Conservation (phyloP, 352 stramenopile species). For the Phytophthora europaea region DNA sequence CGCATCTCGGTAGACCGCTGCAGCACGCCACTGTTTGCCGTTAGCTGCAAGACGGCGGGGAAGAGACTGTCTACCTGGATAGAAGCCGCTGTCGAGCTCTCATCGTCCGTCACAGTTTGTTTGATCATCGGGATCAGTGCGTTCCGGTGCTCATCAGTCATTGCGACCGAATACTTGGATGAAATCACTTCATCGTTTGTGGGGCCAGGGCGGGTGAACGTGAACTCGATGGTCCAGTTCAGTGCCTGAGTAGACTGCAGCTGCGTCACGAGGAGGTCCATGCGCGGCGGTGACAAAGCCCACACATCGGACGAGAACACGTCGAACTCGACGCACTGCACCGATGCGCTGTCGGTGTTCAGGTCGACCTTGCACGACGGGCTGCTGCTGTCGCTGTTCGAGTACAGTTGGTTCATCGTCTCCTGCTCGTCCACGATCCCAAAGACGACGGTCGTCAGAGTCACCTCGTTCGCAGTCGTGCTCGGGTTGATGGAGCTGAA, state of each 20-base stretch:
- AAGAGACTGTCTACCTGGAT: constrained; percentile 69
- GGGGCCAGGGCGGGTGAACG: constrained; percentile 75
- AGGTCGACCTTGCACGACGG: constrained; percentile 65
- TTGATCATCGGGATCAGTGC: constrained; percentile 83
- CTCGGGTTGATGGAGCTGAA: constrained; percentile 91
- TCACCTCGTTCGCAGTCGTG: constrained; percentile 78
- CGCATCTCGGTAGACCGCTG: constrained; percentile 64
- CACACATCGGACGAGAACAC: constrained; percentile 83
- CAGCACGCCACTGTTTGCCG: constrained; percentile 67
- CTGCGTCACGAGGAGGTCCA: constrained; percentile 75
- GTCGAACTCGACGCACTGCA: constrained; percentile 85
- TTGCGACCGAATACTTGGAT: constrained; percentile 51
- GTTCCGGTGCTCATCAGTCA: constrained; percentile 72
- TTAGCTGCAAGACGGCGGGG: constrained; percentile 79
- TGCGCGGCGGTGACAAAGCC: constrained; percentile 74
- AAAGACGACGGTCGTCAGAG: constrained; percentile 68
- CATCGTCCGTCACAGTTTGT: constrained; percentile 48
- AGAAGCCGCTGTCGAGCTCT: constrained; percentile 36
- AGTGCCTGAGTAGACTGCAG: constrained; percentile 75
- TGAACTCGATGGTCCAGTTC: constrained; percentile 80
- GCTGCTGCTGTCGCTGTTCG: constrained; percentile 80
- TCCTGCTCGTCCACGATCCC: constrained; percentile 80
- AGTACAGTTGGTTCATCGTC: constrained; percentile 82
- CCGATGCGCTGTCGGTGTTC: constrained; percentile 76
- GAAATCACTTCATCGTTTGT: constrained; percentile 68